These are phyloP conservation scores for Ramalina peruviana DNA, from an alignment of 495 filamentous ascomycete species.

Conservation along the genomic window DNA sequence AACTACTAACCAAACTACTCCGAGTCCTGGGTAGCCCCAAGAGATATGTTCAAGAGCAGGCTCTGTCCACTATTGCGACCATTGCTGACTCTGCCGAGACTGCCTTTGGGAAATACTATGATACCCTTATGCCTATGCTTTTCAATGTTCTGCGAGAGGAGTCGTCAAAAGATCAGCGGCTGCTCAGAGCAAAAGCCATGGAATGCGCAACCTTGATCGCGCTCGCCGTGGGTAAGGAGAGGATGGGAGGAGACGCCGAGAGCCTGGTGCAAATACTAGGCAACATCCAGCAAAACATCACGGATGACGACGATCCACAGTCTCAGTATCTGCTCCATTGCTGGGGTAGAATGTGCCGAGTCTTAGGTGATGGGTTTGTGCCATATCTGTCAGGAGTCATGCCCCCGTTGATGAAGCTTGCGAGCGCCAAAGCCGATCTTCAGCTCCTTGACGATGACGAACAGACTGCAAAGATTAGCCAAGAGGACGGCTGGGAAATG, in stretches of 20 bases:
- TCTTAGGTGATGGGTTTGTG: conserved; percentile 78
- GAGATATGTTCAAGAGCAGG: conserved; percentile 95
- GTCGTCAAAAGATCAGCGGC: conserved; percentile 78
- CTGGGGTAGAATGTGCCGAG: conserved; percentile 98
- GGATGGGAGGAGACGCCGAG: conserved; percentile 76
- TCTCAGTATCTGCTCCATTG: conserved; percentile 96
- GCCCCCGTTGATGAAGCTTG: conserved; percentile 81
- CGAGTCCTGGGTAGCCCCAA: conserved; percentile 76
- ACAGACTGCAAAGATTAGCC: conserved; percentile 78
- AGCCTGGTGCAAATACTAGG: conserved; percentile 75
- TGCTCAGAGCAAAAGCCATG: conserved; percentile 96
- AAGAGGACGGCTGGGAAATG: conserved; percentile 96
- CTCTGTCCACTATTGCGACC: conserved; percentile 93
- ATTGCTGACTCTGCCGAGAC: conserved; percentile 96
- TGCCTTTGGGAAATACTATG: conserved; percentile 92
- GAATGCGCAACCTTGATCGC: conserved; percentile 95
- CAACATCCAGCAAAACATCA: conserved; percentile 72
- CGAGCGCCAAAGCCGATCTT: conserved; percentile 92
- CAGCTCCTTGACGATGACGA: conserved; percentile 94
- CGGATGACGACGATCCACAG: conserved; percentile 90
- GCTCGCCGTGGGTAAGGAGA: conserved; percentile 84
- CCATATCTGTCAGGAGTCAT: conserved; percentile 87
- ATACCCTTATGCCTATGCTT: conserved; percentile 83
- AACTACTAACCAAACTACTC: conserved; percentile 69
- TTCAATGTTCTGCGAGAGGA: conserved; percentile 79